Evolutionary conservation across 345 rosid species (phyloP).

Genomic region (Gossypium turneri): DNA sequence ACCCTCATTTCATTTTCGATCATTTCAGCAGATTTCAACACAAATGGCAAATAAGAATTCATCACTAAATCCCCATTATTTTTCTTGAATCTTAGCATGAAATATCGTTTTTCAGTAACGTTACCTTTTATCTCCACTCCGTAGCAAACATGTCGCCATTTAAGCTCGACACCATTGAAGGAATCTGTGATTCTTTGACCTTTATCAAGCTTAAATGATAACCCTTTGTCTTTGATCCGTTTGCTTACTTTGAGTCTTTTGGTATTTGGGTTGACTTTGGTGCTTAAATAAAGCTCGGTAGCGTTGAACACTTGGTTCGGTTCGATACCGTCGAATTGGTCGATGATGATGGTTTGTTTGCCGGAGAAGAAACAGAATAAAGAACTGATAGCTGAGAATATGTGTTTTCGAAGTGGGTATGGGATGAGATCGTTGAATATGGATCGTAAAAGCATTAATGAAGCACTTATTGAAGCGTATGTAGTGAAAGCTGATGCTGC

Average conservation of each 20-base stretch:
- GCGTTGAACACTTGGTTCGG: slow-evolving; percentile 42
- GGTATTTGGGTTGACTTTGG: slow-evolving; percentile 40
- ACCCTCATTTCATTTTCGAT: slow-evolving; percentile 34
- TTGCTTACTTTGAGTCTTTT: slow-evolving; percentile 41
- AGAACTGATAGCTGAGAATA: background rate
- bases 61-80: slow-evolving; percentile 30
- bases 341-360: slow-evolving; percentile 22
- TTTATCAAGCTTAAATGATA: background rate
- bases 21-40: slow-evolving; percentile 24
- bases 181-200: slow-evolving; percentile 1
- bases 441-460: background rate
- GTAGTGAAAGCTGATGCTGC: background rate
- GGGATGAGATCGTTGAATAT: slow-evolving; percentile 4
- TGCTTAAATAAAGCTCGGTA: slow-evolving; percentile 40
- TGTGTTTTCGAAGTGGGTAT: background rate
- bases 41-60: slow-evolving; percentile 28
- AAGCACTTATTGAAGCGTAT: background rate
- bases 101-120: slow-evolving; percentile 18
- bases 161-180: background rate
- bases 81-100: slow-evolving; percentile 40
- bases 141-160: background rate
- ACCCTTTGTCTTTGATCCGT: background rate
- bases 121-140: background rate
- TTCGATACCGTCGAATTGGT: slow-evolving; percentile 29
- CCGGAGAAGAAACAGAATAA: background rate